These are phyloP conservation scores for Sphenostylis stenocarpa DNA, from an alignment of 306 rosid genomes.

Conservation along the genomic window DNA sequence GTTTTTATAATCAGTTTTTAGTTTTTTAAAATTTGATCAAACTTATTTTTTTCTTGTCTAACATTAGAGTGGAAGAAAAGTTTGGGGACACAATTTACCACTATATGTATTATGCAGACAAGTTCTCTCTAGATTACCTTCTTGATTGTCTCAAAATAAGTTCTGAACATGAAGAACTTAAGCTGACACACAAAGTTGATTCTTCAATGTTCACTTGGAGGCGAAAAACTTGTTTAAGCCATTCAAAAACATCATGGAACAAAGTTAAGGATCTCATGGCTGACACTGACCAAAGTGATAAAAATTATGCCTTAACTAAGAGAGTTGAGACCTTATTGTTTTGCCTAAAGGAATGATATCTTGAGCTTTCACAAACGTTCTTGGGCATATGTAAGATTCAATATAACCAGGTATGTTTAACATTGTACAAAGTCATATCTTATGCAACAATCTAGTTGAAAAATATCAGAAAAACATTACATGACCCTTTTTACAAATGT, in stretches of 20 bases:
- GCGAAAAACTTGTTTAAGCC: conserved; percentile 77
- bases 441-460: not conserved
- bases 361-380: conserved; percentile 89
- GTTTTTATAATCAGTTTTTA: no score
- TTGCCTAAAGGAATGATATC: conserved; percentile 84
- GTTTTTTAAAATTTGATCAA: not conserved
- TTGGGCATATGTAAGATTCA: conserved; percentile 94
- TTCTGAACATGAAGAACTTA: conserved; percentile 93
- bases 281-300: conserved; percentile 62
- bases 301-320: conserved; percentile 77
- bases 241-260: conserved; percentile 91
- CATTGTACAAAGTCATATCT: not conserved
- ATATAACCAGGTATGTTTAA: conserved; percentile 61
- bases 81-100: conserved; percentile 75
- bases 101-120: conserved; percentile 55
- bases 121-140: conserved; percentile 69
- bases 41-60: not conserved
- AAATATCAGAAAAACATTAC: not conserved
- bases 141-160: conserved; percentile 67
- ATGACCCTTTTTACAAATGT: not conserved
- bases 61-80: conserved; percentile 73
- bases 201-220: conserved; percentile 98
- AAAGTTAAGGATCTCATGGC: conserved; percentile 80
- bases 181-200: conserved; percentile 79
- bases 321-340: conserved; percentile 75